These are phyloP conservation scores for Dendrobium chrysotoxum DNA, from an alignment of 106 monocot species.

Conservation along the genomic window DNA sequence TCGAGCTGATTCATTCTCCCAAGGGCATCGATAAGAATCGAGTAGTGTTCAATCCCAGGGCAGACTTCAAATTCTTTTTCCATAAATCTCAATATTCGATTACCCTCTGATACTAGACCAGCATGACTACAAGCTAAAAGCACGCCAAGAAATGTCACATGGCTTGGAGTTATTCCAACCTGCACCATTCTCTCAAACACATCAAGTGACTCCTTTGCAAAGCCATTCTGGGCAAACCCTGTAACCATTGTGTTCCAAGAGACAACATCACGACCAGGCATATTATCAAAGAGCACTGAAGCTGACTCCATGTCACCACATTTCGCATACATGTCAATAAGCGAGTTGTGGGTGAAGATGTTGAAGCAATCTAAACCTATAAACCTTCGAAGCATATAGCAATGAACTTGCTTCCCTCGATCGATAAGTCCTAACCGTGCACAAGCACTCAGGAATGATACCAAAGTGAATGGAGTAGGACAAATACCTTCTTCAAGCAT, in stretches of 20 bases:
- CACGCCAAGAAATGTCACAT: conserved; percentile 52
- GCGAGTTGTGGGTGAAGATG: conserved; percentile 39
- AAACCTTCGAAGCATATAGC: conserved; percentile 24
- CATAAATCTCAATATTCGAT: conserved; percentile 31
- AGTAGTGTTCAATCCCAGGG: conserved; percentile 50
- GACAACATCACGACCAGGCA: conserved; percentile 37
- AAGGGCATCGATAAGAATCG: conserved; percentile 50
- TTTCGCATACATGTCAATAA: conserved; percentile 73
- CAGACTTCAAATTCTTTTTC: conserved; percentile 25
- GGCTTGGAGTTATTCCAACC: conserved; percentile 30
- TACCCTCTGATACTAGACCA: conserved; percentile 33
- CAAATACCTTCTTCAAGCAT: conserved; percentile 36
- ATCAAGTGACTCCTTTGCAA: conserved; percentile 30
- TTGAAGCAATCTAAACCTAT: conserved; percentile 7
- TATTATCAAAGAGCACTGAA: conserved; percentile 26
- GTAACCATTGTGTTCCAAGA: conserved; percentile 71
- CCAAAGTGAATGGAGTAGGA: conserved; percentile 47
- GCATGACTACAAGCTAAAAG: conserved; percentile 66
- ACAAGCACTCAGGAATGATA: conserved; percentile 55
- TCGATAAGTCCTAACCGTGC: conserved; percentile 34
- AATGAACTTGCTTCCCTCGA: conserved; percentile 46
- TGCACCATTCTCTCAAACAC: conserved; percentile 45
- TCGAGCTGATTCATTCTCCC: conserved; percentile 28
- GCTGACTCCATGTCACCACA: conserved; percentile 55
- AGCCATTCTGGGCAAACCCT: conserved; percentile 53